Percentiles rank a stretch among this genome's conserved stretches.
Conservation (phyloP, 2,329 filamentous ascomycete species). For the Diaporthe amygdali region DNA sequence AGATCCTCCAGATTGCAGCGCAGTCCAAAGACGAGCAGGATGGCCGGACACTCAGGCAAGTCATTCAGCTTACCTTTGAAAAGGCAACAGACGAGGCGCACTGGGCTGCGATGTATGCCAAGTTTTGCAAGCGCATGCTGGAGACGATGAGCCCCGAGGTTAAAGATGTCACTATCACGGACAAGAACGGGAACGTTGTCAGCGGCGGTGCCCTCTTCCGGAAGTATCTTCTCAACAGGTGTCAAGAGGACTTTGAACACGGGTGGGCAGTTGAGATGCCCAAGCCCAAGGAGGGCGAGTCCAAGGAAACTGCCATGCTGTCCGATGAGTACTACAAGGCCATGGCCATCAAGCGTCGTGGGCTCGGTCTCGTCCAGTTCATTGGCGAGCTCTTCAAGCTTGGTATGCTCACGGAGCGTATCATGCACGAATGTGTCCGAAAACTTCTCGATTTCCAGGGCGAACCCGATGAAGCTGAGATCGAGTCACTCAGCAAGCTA, state of each 20-base stretch:
- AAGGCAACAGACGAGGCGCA: slow-evolving; percentile 98
- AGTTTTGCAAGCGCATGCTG: slow-evolving; percentile 97
- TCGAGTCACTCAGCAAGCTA: slow-evolving; percentile 94
- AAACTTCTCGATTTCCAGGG: slow-evolving; percentile 96
- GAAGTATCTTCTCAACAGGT: slow-evolving; percentile 97
- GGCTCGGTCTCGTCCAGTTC: slow-evolving; percentile 97
- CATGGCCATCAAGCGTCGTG: slow-evolving; percentile 92
- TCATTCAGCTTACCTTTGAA: slow-evolving; percentile 98
- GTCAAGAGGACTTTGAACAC: slow-evolving; percentile 98
- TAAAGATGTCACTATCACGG: slow-evolving; percentile 91
- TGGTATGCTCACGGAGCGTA: slow-evolving; percentile 96
- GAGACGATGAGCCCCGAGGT: slow-evolving; percentile 95
- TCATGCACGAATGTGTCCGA: slow-evolving; percentile 99
- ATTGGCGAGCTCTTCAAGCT: slow-evolving; percentile 99
- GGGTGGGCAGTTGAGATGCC: slow-evolving; percentile 94
- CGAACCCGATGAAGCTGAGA: slow-evolving; percentile 90
- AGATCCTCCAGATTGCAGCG: slow-evolving; percentile 89
- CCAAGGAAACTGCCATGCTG: slow-evolving; percentile 77
- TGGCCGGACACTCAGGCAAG: slow-evolving; percentile 91
- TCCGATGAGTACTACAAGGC: slow-evolving; percentile 97
- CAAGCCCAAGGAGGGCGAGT: slow-evolving; percentile 71
- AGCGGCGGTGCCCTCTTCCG: slow-evolving; percentile 94
- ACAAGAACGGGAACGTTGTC: slow-evolving; percentile 87
- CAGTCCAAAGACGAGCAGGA: slow-evolving; percentile 97
- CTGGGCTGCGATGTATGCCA: slow-evolving; percentile 98